Evolutionary conservation across 148 eudicot genomes (phyloP), one percentile per base, ranked within the genome.

Genomic region (Fagopyrum tataricum): DNA sequence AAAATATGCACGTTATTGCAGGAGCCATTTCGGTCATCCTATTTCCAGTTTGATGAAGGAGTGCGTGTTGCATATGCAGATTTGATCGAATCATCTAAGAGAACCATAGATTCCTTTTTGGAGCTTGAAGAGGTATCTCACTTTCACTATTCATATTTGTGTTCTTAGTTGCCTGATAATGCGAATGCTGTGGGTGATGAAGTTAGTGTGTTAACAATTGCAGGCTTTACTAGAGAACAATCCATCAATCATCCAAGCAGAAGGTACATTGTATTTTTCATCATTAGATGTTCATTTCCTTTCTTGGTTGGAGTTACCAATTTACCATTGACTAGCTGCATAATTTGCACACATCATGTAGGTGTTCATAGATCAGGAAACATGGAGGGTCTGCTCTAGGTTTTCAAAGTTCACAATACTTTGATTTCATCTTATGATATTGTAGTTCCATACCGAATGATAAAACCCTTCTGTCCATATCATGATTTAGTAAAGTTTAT

Each of bases 181-280:
- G 40, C 66, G 39, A 9, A 23, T 59, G 66, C 23, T 70, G 23
- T 44, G 24, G 53, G 0, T 47, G 11, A 40, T 39, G 24, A 14
- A 20, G 14, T 59, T 11, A 23, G 26, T 39, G 55, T 0, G 42
- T 68, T 24, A 39, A 11, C 40, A 59, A 77, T 77, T 76, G 51
- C 84, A 94, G 98, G 97, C 91, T 73, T 61, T 94, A 72, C 52
- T 83, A 14, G 93, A 84, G 79, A 91, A 91, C 82, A 94, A 94
- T 82, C 91, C 98, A 40, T 80, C 90, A 55, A 88, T 89, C 74
- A 74, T 77, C 67, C 86, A 84, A 76, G 85, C 52, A n/a, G 90
- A 88, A 76, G 98, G 98, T 91, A 86, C 52, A 40, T 62, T 52
- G 56, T 71, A 31, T 41, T 40, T 8, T 59, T 59, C 24, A 20